phyloP scores from a whole-genome alignment of 2,329 filamentous ascomycete genomes.

The Cladosporium phlei region DNA sequence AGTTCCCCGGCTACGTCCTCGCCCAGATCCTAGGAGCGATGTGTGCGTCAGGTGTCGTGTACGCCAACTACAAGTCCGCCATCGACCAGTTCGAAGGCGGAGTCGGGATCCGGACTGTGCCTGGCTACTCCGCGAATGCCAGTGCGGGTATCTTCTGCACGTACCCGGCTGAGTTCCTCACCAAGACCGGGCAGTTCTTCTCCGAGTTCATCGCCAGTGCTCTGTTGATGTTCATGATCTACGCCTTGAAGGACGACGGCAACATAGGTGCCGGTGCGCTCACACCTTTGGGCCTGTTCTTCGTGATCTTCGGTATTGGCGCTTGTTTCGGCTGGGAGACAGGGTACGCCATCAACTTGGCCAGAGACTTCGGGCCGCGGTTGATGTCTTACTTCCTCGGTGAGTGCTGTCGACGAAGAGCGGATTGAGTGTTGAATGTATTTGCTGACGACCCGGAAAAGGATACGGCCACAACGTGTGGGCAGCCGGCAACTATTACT shows the following conservation, averaged over 20 bases:
- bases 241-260: conserved; percentile 56
- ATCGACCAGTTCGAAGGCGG: conserved; percentile 43
- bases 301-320: conserved; percentile 68
- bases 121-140: conserved; percentile 49
- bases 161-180: conserved; percentile 64
- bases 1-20: conserved; percentile 62
- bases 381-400: conserved; percentile 32
- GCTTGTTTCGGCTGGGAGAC: conserved; percentile 73
- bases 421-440: neutral
- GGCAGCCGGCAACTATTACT: conserved; percentile 64
- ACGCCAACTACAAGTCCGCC: conserved; percentile 39
- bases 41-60: conserved; percentile 46
- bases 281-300: conserved; percentile 61
- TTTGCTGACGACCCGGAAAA: conserved; percentile 29
- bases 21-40: conserved; percentile 60
- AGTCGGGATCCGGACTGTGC: conserved; percentile 55
- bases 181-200: conserved; percentile 63
- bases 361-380: conserved; percentile 66
- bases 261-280: conserved; percentile 55
- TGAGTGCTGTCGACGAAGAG: neutral
- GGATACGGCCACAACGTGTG: conserved; percentile 66
- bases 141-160: conserved; percentile 70
- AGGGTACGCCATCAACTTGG: conserved; percentile 70
- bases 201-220: conserved; percentile 65
- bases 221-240: conserved; percentile 67